A percentile compares a stretch with the other conserved stretches of the same genome.
These are phyloP conservation scores for Bolboschoenoplectus hybrid DNA, from an alignment of 202 grass and related monocot species.

Conservation along the genomic window DNA sequence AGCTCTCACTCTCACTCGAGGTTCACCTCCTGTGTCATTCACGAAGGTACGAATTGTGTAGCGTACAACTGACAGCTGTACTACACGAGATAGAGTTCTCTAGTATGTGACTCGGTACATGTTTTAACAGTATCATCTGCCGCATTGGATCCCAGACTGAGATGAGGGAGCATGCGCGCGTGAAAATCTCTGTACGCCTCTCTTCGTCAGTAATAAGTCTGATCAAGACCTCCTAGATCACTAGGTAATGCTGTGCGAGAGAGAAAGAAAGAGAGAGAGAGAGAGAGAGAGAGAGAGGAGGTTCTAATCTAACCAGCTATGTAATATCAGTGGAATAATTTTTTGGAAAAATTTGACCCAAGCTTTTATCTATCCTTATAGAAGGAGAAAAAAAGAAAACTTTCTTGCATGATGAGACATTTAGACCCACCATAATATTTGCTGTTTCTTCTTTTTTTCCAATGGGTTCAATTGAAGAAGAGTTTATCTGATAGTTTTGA, in stretches of 20 bases:
- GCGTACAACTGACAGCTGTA: not conserved
- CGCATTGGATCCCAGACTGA: not conserved
- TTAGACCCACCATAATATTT: no score
- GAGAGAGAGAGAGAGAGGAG: not conserved
- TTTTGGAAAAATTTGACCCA: no score
- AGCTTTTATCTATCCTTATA: no score
- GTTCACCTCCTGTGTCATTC: not conserved
- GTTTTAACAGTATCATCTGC: not conserved
- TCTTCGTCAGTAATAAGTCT: conserved; percentile 20
- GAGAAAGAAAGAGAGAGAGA: no score
- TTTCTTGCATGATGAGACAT: no score
- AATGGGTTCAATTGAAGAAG: no score
- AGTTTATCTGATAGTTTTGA: no score
- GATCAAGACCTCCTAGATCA: not conserved
- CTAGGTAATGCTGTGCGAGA: not conserved
- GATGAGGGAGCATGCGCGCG: conserved; percentile 31
- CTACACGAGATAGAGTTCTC: not conserved
- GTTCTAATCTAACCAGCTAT: no score
- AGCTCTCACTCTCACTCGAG: not conserved
- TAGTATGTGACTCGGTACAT: not conserved
- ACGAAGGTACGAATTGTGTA: not conserved
- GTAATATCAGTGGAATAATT: no score
- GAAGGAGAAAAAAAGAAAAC: no score
- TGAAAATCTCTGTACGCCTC: conserved; percentile 18
- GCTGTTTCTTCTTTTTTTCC: no score